These are phyloP conservation scores for Mucor mucedo DNA, from an alignment of 371 early-diverging fungal species.

Conservation along the genomic window DNA sequence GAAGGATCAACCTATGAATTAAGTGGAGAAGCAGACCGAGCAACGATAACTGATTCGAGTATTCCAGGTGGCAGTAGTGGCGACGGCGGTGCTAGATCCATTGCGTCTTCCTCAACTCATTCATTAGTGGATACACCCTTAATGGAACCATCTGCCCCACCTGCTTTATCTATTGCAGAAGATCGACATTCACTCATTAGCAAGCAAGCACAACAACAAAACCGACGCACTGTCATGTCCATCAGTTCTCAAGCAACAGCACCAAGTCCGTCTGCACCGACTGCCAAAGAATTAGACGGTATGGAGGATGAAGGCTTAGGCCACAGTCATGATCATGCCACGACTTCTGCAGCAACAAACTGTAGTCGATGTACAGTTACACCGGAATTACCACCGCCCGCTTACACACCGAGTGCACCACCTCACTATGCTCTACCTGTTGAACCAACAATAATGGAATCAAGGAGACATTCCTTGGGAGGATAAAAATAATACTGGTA, in stretches of 20 bases:
- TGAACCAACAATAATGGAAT: conserved; percentile 14
- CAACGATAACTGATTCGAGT: neutral
- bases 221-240: conserved; percentile 12
- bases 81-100: neutral
- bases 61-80: neutral
- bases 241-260: conserved; percentile 29
- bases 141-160: conserved; percentile 31
- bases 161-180: conserved; percentile 13
- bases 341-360: neutral
- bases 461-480: conserved; percentile 29
- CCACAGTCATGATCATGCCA: conserved; percentile 9
- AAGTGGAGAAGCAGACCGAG: conserved; percentile 10
- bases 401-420: conserved; percentile 44
- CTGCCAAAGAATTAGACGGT: conserved; percentile 39
- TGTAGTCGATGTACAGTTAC: conserved; percentile 20
- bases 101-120: neutral
- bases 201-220: neutral
- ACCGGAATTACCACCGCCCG: conserved; percentile 38
- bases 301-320: conserved; percentile 17
- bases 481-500: conserved; percentile 15
- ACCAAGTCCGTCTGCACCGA: conserved; percentile 37
- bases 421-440: conserved; percentile 32
- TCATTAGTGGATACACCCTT: conserved; percentile 6
- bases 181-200: neutral
- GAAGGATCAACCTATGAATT: conserved; percentile 22